Evolutionary conservation across 208 protist genomes (phyloP).

Genomic region (Crithidia mellificae): DNA sequence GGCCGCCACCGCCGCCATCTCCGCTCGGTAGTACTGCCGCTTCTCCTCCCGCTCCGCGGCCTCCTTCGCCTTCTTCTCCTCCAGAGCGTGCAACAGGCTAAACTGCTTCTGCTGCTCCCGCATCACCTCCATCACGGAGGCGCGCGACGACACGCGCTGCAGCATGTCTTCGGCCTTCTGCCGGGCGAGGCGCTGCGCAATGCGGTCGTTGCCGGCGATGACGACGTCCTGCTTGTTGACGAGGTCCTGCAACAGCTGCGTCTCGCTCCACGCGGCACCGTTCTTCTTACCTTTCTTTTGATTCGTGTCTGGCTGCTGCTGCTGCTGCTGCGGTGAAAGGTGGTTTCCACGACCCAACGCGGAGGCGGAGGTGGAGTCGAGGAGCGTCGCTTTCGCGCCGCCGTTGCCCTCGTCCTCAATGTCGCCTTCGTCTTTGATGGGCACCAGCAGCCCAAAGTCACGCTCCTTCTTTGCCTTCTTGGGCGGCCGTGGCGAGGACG

Average conservation of each 20-base stretch:
- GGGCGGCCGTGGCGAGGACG: neutral
- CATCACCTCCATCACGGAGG: conserved; percentile 12
- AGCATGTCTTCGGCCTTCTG: conserved; percentile 53
- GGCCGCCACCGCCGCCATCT: conserved; percentile 2
- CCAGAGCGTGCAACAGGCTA: conserved; percentile 37
- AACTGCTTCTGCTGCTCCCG: conserved; percentile 38
- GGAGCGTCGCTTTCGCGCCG: too few relatives aligned
- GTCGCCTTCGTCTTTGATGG: conserved; percentile 25
- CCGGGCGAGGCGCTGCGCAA: conserved; percentile 54
- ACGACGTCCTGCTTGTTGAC: conserved; percentile 54
- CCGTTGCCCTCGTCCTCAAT: neutral
- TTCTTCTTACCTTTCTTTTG: neutral
- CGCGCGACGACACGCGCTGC: conserved; percentile 37
- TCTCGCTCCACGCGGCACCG: conserved; percentile 21
- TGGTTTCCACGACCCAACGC: too few relatives aligned
- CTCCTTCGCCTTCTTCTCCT: conserved; percentile 33
- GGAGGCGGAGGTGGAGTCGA: too few relatives aligned
- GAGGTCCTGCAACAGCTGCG: conserved; percentile 51
- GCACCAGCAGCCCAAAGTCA: conserved; percentile 33
- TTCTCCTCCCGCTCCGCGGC: conserved; percentile 33
- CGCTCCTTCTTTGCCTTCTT: conserved; percentile 24
- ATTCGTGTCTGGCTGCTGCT: neutral
- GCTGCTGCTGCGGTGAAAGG: too few relatives aligned
- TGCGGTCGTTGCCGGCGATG: conserved; percentile 41
- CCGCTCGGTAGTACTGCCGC: conserved; percentile 29